Evolutionary conservation across 768 basidiomycete genomes (phyloP), one percentile per base, ranked within the genome.

Genomic region (Sarcodon sp.): DNA sequence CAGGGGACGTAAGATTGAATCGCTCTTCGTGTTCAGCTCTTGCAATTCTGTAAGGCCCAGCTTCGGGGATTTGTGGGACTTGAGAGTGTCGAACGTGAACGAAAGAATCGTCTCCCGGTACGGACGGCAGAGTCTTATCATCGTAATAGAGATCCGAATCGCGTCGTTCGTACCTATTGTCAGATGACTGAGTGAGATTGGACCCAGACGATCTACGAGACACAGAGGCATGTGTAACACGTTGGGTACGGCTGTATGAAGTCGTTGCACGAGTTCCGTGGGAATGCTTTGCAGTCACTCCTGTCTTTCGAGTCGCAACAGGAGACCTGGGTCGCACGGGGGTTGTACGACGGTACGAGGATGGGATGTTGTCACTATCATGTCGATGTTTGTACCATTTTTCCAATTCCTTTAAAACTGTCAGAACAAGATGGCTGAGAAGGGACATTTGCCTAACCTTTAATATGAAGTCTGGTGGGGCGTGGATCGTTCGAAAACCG

Each of bases 391-490:
- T 69, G 55, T 83, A 75, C 84, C 84, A 87, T 50, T 76, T 77
- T 56, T 87, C 83, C 76, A 87, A 83, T 61, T 83, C 83, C 62
- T 83, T 83, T 9, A 41, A 41, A 15, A 15, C 39, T 9, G 27
- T 41, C 27, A 7, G 27, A 41, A 16, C 8, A 41, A 27, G 8
- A 8, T 27, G 39, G 39, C 13, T 13, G 8, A 15, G 13, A 16
- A 15, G 27, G 16, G 13, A 13, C 16, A 7, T 16, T 27, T 2
- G 13, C 15, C 39, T 9, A 16, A 41, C 39, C 39, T 41, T 41
- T 35, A 85, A 63, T 15, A 82, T 72, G 57, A 87, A 87, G 59
- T 87, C 83, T 33, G 73, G 58, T 3, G 83, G 82, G 1, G 84
- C 81, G 44, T 82, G 69, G 35, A 83, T 64, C 9, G 80, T 80